Evolutionary conservation across 192 early-diverging fungal species (phyloP).

Genomic region (Podila epicladia): DNA sequence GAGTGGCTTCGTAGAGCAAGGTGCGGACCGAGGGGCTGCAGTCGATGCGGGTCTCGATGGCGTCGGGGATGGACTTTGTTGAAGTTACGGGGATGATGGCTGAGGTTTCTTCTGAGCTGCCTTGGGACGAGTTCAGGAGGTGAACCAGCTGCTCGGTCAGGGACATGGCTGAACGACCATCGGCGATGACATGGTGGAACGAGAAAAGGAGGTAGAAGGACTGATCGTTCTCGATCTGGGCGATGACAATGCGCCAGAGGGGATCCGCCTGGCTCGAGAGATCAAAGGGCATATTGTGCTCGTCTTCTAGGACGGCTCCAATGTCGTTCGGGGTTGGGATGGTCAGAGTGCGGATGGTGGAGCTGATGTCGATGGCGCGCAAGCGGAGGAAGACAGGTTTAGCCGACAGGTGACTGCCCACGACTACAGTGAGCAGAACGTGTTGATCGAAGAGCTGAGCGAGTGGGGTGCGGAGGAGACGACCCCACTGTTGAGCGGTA

Average conservation of each 20-base stretch:
- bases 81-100: not conserved
- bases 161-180: slow-evolving; percentile 39
- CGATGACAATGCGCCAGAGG: slow-evolving; percentile 32
- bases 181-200: slow-evolving; percentile 45
- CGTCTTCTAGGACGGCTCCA: slow-evolving; percentile 15
- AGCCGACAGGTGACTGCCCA: slow-evolving; percentile 34
- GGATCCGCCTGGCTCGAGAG: slow-evolving; percentile 13
- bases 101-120: not conserved
- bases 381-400: slow-evolving; percentile 30
- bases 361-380: slow-evolving; percentile 1
- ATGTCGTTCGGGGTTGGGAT: not conserved
- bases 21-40: slow-evolving; percentile 37
- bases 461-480: slow-evolving; percentile 16
- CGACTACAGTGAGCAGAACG: slow-evolving; percentile 7
- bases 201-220: slow-evolving; percentile 27
- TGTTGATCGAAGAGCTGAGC: slow-evolving; percentile 7
- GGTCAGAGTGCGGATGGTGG: slow-evolving; percentile 5
- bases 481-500: slow-evolving; percentile 17
- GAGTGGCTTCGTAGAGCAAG: slow-evolving; percentile 15
- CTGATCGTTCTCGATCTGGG: not conserved
- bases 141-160: slow-evolving; percentile 26
- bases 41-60: slow-evolving; percentile 31
- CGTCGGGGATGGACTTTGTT: slow-evolving; percentile 8
- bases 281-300: slow-evolving; percentile 41
- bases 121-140: slow-evolving; percentile 2